These are phyloP conservation scores for Rhizomucor miehei DNA, from an alignment of 371 early-diverging fungal species.

Conservation along the genomic window DNA sequence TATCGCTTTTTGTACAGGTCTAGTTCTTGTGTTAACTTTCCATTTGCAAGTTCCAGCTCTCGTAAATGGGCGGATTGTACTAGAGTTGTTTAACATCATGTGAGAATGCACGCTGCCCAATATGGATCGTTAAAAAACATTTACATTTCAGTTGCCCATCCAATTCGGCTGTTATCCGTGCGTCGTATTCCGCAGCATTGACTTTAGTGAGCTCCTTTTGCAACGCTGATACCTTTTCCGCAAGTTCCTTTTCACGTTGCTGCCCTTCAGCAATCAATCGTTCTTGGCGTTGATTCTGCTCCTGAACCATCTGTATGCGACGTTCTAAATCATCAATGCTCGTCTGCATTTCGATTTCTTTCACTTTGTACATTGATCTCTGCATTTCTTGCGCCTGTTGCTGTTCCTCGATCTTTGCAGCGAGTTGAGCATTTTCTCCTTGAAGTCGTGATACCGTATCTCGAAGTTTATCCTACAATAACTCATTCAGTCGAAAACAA, in stretches of 20 bases:
- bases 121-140: too few species aligned
- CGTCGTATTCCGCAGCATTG: too few species aligned
- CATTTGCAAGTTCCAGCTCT: slow-evolving; percentile 11
- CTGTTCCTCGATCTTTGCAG: background rate
- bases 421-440: slow-evolving; percentile 6
- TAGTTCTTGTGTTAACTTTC: slow-evolving; percentile 10
- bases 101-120: too few species aligned
- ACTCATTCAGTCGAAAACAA: background rate
- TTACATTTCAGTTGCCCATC: too few species aligned
- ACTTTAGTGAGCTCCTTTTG: too few species aligned
- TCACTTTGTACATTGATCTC: background rate
- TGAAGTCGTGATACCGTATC: slow-evolving; percentile 4
- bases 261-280: too few species aligned
- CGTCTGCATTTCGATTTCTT: background rate
- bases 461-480: slow-evolving; percentile 8
- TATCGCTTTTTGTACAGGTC: slow-evolving; percentile 13
- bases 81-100: background rate
- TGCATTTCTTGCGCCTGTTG: background rate
- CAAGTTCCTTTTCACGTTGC: too few species aligned
- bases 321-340: too few species aligned
- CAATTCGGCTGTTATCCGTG: too few species aligned
- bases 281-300: too few species aligned
- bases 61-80: slow-evolving; percentile 11
- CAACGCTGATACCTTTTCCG: too few species aligned
- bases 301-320: too few species aligned